Percentiles rank a stretch among this genome's conserved stretches.
Evolutionary conservation across 768 basidiomycete species (phyloP).

Genomic region (Nevesoporus exiguus): DNA sequence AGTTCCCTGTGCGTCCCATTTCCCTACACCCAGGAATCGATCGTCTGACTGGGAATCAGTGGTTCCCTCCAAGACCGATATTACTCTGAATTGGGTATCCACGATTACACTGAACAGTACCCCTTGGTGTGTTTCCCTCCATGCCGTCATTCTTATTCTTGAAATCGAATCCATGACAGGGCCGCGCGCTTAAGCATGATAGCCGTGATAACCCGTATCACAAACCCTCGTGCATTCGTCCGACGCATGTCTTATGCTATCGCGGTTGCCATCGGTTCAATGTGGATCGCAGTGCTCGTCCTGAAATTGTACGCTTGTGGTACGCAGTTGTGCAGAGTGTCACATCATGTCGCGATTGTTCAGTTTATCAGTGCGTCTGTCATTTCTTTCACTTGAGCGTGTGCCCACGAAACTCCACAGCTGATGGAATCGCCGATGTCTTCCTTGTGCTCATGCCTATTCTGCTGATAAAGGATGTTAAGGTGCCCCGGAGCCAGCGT

Average conservation of each 20-base stretch:
- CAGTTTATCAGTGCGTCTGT: constrained; percentile 15
- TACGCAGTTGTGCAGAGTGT: not conserved
- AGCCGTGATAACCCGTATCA: constrained; percentile 4
- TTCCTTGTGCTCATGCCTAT: constrained; percentile 15
- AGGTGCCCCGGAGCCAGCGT: constrained; percentile 9
- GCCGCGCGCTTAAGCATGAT: constrained; percentile 20
- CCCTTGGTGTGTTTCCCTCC: constrained; percentile 10
- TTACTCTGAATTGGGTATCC: constrained; percentile 6
- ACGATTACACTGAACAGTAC: not conserved
- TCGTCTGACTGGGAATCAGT: not conserved
- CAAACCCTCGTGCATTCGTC: not conserved
- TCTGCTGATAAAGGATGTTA: constrained; percentile 11
- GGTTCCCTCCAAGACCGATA: not conserved
- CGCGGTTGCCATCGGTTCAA: constrained; percentile 9
- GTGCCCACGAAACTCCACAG: constrained; percentile 6
- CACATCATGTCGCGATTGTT: not conserved
- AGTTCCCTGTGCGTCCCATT: constrained; percentile 1
- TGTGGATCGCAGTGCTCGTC: constrained; percentile 9
- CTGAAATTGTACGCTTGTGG: constrained; percentile 7
- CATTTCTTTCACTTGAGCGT: not conserved
- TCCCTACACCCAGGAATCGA: not conserved
- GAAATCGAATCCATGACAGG: constrained; percentile 1
- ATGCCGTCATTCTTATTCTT: not conserved
- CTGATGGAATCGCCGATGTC: constrained; percentile 20
- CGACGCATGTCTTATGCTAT: not conserved